Evolutionary conservation across 2,329 filamentous ascomycete species (phyloP).

Genomic region (Parastagonospora avenae): DNA sequence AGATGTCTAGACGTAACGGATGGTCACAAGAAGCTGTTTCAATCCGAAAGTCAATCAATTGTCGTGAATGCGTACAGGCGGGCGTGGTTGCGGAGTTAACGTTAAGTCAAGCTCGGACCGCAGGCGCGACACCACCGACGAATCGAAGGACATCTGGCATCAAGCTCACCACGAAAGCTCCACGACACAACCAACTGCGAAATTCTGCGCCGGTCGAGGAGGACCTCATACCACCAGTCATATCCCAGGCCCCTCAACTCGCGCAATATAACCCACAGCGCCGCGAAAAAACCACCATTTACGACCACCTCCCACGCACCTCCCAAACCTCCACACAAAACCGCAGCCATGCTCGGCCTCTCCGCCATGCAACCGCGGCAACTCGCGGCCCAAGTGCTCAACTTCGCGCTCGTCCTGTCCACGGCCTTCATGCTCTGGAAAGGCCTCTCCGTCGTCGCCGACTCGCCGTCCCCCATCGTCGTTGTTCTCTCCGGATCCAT

Average conservation of each 20-base stretch:
- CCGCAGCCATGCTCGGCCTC: constrained; percentile 53
- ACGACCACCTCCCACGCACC: background rate
- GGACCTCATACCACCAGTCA: too few relatives aligned
- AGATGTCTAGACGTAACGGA: background rate
- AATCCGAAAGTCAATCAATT: background rate
- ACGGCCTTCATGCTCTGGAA: constrained; percentile 95
- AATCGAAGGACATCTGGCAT: constrained; percentile 38
- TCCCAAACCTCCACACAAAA: constrained; percentile 7
- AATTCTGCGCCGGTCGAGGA: too few relatives aligned
- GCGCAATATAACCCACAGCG: background rate
- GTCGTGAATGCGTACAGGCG: constrained; percentile 1
- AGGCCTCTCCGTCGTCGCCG: constrained; percentile 77
- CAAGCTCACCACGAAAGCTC: constrained; percentile 26
- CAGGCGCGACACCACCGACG: constrained; percentile 16
- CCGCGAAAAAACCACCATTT: background rate
- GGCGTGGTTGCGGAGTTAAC: constrained; percentile 11
- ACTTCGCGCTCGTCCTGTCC: constrained; percentile 87
- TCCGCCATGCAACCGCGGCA: constrained; percentile 75
- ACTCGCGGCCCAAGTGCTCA: constrained; percentile 79
- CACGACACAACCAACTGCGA: constrained; percentile 7
- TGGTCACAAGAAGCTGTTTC: background rate
- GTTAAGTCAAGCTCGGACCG: constrained; percentile 25
- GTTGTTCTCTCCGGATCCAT: constrained; percentile 84
- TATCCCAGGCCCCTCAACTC: background rate
- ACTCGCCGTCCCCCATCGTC: constrained; percentile 71